These are phyloP conservation scores for Blastobotrys malaysiensis DNA, from an alignment of 1,139 yeast species.

Conservation along the genomic window DNA sequence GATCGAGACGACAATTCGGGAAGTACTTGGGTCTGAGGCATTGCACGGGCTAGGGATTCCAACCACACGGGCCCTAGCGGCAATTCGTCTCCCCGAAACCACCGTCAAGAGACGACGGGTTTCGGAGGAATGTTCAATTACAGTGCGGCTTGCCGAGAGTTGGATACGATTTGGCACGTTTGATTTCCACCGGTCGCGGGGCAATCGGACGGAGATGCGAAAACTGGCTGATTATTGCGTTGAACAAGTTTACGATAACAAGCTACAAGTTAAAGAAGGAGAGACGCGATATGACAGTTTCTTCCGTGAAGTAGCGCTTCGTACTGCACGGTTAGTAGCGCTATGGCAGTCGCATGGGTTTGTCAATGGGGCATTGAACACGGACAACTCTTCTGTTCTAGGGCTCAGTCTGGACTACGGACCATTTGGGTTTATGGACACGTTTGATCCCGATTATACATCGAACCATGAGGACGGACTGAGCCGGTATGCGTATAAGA, in stretches of 20 bases:
- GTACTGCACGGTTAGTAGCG: constrained; percentile 77
- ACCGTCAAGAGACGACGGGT: constrained; percentile 62
- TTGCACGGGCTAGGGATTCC: constrained; percentile 80
- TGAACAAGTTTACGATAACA: constrained; percentile 50
- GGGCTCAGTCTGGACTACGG: constrained; percentile 93
- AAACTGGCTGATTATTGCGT: constrained; percentile 69
- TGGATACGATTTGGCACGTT: constrained; percentile 93
- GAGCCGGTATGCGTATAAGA: constrained; percentile 67
- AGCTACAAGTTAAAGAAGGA: constrained; percentile 10
- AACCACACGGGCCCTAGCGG: constrained; percentile 72
- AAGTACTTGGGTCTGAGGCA: constrained; percentile 80
- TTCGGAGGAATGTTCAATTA: constrained; percentile 75
- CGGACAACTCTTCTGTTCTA: constrained; percentile 83
- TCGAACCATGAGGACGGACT: constrained; percentile 85
- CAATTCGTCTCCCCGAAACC: constrained; percentile 68
- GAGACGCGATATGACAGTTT: constrained; percentile 61
- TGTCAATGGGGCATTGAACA: constrained; percentile 87
- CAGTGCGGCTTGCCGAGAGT: constrained; percentile 73
- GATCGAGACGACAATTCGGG: constrained; percentile 78
- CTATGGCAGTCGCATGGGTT: constrained; percentile 90
- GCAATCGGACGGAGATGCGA: constrained; percentile 58
- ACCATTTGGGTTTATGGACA: constrained; percentile 87
- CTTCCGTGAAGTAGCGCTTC: constrained; percentile 59
- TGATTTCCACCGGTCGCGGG: constrained; percentile 72
- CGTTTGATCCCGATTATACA: constrained; percentile 72